Conservation (phyloP, 2,329 filamentous ascomycete species). For the Sporothrix curviconia region DNA sequence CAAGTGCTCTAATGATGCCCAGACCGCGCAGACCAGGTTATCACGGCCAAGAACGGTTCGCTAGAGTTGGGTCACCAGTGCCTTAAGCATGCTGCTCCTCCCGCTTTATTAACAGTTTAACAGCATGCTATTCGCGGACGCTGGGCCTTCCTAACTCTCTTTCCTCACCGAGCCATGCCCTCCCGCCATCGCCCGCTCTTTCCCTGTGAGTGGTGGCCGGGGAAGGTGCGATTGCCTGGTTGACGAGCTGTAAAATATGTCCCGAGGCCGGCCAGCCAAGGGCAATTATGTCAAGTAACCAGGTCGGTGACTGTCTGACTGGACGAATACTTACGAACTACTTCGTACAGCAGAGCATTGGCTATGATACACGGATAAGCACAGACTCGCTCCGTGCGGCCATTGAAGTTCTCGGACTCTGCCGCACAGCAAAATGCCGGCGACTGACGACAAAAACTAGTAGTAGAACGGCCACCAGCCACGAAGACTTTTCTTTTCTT, state of each 20-base stretch:
- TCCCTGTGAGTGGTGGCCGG: neutral
- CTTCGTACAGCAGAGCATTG: too few relatives aligned
- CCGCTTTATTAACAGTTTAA: too few relatives aligned
- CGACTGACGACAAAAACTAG: neutral
- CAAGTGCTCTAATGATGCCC: too few relatives aligned
- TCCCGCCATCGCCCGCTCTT: neutral
- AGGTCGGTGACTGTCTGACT: too few relatives aligned
- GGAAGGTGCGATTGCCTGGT: neutral
- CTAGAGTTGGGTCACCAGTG: too few relatives aligned
- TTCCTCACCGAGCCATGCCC: constrained; percentile 8
- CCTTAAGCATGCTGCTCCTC: too few relatives aligned
- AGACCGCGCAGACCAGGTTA: too few relatives aligned
- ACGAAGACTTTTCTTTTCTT: neutral
- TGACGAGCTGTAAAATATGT: neutral
- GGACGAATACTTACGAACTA: too few relatives aligned
- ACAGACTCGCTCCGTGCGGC: neutral
- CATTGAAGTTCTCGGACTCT: neutral
- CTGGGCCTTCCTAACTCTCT: neutral
- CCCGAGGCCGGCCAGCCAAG: neutral
- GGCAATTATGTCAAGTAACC: too few relatives aligned
- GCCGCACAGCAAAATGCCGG: too few relatives aligned
- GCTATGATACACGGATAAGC: neutral
- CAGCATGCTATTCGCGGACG: too few relatives aligned
- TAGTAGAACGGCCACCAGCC: neutral
- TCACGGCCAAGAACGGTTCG: too few relatives aligned